phyloP scores from a whole-genome alignment of 257 asterid species.

The Fraxinus quadrangulata region DNA sequence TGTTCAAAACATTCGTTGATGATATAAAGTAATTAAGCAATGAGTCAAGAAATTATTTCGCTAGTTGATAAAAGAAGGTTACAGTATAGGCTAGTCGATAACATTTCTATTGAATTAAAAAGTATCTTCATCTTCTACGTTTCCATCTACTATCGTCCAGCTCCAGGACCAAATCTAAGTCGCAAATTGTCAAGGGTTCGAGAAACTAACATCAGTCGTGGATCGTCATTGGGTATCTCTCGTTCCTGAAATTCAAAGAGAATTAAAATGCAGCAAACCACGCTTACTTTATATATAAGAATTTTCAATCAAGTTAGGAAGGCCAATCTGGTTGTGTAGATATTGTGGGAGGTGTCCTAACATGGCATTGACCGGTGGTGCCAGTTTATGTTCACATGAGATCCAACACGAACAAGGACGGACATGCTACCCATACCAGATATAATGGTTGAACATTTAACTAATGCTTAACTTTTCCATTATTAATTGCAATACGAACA shows the following conservation, averaged over 20 bases:
- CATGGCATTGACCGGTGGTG: background rate
- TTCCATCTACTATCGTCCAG: slow-evolving; percentile 42
- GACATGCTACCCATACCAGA: too few relatives aligned
- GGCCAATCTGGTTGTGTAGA: background rate
- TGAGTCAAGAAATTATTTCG: slow-evolving; percentile 20
- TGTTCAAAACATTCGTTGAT: background rate
- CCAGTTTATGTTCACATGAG: background rate
- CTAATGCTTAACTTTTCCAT: background rate
- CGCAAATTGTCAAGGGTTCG: slow-evolving; percentile 42
- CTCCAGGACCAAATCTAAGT: slow-evolving; percentile 43
- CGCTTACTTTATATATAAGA: background rate
- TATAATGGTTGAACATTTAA: background rate
- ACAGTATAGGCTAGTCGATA: background rate
- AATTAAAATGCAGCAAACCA: slow-evolving; percentile 1
- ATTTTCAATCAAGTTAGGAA: background rate
- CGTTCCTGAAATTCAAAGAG: slow-evolving; percentile 55
- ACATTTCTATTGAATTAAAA: background rate
- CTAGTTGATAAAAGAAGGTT: background rate
- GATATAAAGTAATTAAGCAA: slow-evolving; percentile 14
- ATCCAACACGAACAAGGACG: too few relatives aligned
- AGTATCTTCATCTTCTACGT: background rate
- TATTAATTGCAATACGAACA: background rate
- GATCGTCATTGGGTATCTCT: slow-evolving; percentile 87
- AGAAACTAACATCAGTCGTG: slow-evolving; percentile 59
- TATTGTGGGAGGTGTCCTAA: background rate